Conservation (phyloP, 2,329 filamentous ascomycete species). For the Cytospora piceae region DNA sequence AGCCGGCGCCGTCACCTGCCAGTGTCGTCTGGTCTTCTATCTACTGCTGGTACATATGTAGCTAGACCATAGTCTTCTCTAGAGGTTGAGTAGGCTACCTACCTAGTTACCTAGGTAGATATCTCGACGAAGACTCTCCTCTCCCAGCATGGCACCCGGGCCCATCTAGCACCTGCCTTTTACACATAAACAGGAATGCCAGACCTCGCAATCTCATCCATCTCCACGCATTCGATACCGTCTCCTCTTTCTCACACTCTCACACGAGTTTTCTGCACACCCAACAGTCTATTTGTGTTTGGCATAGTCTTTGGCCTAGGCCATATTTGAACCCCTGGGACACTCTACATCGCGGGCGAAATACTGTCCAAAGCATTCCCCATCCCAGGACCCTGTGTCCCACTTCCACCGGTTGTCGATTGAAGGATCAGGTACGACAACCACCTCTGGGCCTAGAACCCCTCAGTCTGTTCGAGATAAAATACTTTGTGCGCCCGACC, state of each 20-base stretch:
- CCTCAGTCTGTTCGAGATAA: constrained; percentile 16
- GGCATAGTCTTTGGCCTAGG: too few relatives aligned
- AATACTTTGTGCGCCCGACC: constrained; percentile 17
- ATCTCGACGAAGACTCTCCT: constrained; percentile 5
- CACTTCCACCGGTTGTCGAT: neutral
- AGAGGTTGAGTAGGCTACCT: constrained; percentile 9
- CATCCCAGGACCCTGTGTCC: constrained; percentile 5
- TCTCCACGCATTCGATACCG: too few relatives aligned
- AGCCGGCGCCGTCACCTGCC: constrained; percentile 1
- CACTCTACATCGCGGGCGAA: too few relatives aligned
- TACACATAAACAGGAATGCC: neutral
- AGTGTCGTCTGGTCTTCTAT: neutral
- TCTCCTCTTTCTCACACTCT: too few relatives aligned
- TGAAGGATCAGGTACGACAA: constrained; percentile 8
- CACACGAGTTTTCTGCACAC: too few relatives aligned
- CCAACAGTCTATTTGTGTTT: too few relatives aligned
- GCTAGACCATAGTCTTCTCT: constrained; percentile 12
- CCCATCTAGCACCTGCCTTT: neutral
- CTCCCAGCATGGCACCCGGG: constrained; percentile 7
- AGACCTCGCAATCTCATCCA: neutral
- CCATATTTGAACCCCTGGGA: too few relatives aligned
- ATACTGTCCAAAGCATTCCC: neutral
- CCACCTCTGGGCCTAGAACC: constrained; percentile 14
- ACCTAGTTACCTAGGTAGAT: too few relatives aligned
- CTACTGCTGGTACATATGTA: constrained; percentile 14